Base-by-base conservation (phyloP, 495 filamentous ascomycete species). In the Massariosphaeria phaeospora region DNA sequence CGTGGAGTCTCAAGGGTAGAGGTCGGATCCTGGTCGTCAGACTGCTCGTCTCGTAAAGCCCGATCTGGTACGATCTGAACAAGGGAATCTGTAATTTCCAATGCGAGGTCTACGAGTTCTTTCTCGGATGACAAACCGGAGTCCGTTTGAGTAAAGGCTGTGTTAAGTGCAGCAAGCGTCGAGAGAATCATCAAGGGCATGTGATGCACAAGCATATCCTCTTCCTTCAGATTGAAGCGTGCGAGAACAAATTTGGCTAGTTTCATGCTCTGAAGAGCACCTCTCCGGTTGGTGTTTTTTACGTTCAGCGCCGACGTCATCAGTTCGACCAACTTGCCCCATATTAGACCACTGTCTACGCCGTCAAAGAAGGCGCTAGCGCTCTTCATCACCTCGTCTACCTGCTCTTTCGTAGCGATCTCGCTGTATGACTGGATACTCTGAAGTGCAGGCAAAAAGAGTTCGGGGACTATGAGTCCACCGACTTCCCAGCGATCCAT, bases 401-500 rank as follows among this genome's bases (percentile, higher is more conserved):
- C 88, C 29, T 89, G 78, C 11, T 79, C 71, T 62, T 84, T 84
- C 13, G 71, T 51, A 38, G 84, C 73, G 48, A 71, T 66, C 35
- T 66, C 63, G 66, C 90, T 81, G 70, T 88, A 96, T 15, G 70
- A 66, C 56, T 83, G 81, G 38, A 95, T 80, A 55, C 81, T 91
- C 64, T 83, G 72, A 52, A 97, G 79, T n/a, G 89, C 81, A 10
- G 90, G 86, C 1, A 95, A 72, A 63, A 99, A 97, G 10, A 97
- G 80, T 25, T 85, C 82, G 0, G 91, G 86, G 5, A 96, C 83
- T 43, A 99, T 82, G 20, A 90, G 73, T 10, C 86, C 89, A 17
- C 93, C 93, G 62, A 99, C 88, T 65, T 99, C 94, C 90, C 88
- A 96, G 25, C 88, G 80, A 72, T 99, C 93, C 94, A 97, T 96